phyloP scores from a whole-genome alignment of 2,329 filamentous ascomycete species.

The Biscogniauxia mediterranea region DNA sequence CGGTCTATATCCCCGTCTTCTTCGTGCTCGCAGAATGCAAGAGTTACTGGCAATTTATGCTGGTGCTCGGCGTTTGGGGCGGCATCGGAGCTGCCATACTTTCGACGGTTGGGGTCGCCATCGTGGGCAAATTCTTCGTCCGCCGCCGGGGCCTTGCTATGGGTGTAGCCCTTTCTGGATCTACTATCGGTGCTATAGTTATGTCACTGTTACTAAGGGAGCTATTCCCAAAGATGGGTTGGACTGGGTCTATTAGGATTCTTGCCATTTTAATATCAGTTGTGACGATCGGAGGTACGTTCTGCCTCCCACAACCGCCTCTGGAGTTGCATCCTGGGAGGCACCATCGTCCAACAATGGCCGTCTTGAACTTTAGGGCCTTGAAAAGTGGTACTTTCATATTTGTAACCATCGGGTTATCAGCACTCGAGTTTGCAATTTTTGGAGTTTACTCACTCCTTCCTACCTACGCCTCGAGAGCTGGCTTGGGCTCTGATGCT shows the following conservation, averaged over 20 bases:
- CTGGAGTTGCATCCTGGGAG: background rate
- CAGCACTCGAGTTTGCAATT: background rate
- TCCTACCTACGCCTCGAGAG: background rate
- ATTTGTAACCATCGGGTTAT: background rate
- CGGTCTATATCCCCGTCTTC: constrained; percentile 37
- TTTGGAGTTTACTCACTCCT: background rate
- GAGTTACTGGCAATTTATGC: constrained; percentile 41
- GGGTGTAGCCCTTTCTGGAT: background rate
- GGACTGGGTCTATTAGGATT: background rate
- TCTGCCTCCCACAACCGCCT: background rate
- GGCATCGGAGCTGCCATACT: background rate
- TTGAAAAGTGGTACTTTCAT: constrained; percentile 30
- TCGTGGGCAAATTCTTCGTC: background rate
- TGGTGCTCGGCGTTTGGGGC: background rate
- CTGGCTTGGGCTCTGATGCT: background rate
- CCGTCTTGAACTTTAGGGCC: background rate
- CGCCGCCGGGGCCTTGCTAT: background rate
- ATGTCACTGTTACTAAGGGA: background rate
- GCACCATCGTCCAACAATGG: background rate
- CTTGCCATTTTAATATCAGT: background rate
- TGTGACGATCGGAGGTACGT: background rate
- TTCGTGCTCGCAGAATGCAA: constrained; percentile 46
- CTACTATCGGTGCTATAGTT: background rate
- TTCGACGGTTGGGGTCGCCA: background rate
- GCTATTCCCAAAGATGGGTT: background rate